Conservation (phyloP, 768 basidiomycete genomes). For the Tephrocybe sp. region DNA sequence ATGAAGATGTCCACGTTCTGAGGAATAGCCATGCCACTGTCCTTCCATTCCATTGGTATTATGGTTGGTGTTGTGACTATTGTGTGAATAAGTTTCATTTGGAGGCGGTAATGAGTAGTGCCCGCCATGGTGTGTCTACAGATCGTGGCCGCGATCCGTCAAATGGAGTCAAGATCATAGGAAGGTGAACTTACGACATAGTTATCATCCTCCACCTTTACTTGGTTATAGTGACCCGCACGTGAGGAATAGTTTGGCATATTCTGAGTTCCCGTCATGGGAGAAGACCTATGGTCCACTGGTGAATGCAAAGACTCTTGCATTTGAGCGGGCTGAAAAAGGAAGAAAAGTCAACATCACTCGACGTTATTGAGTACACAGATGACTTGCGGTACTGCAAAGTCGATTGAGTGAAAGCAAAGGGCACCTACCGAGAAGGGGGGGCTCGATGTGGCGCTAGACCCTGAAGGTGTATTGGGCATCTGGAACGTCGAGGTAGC, state of each 20-base stretch:
- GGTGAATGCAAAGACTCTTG: slow-evolving; percentile 54
- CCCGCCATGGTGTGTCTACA: slow-evolving; percentile 31
- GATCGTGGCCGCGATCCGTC: too few relatives aligned
- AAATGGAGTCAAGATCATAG: too few relatives aligned
- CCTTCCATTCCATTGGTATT: slow-evolving; percentile 46
- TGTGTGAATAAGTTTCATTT: slow-evolving; percentile 40
- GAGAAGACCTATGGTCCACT: slow-evolving; percentile 45
- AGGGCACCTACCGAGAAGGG: slow-evolving; percentile 81
- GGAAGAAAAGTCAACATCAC: slow-evolving; percentile 29
- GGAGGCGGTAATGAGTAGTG: slow-evolving; percentile 41
- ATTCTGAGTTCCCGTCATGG: slow-evolving; percentile 36
- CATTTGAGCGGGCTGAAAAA: slow-evolving; percentile 63
- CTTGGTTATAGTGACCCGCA: slow-evolving; percentile 44
- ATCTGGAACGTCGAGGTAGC: slow-evolving; percentile 57
- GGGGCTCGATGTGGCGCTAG: slow-evolving; percentile 71
- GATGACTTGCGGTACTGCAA: too few relatives aligned
- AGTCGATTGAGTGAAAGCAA: too few relatives aligned
- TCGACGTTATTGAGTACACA: slow-evolving; percentile 1
- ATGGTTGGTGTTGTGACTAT: slow-evolving; percentile 24
- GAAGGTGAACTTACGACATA: slow-evolving; percentile 42
- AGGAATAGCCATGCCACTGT: slow-evolving; percentile 62
- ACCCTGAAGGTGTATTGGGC: slow-evolving; percentile 69
- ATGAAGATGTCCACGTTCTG: slow-evolving; percentile 61
- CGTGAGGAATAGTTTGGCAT: slow-evolving; percentile 43
- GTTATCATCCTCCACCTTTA: slow-evolving; percentile 70